phyloP scores from a whole-genome alignment of 352 stramenopile genomes.

The Globisporangium carolinianum region DNA sequence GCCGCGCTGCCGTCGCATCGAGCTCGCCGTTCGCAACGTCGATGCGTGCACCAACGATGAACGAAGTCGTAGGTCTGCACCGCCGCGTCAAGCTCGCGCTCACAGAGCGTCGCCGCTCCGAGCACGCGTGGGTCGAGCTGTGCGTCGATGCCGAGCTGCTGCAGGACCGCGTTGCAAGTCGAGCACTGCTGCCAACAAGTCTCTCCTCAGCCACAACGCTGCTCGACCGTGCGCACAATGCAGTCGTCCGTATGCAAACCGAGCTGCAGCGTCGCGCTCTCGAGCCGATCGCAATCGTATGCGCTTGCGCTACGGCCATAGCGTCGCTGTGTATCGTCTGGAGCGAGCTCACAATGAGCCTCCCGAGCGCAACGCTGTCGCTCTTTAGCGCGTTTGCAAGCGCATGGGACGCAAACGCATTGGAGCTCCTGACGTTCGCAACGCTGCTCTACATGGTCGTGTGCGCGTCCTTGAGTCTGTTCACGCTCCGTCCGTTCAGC shows the following conservation, averaged over 20 bases:
- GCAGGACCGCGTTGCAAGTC: constrained; percentile 14
- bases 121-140: constrained; percentile 55
- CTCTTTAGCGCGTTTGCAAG: constrained; percentile 15
- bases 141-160: constrained; percentile 40
- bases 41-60: constrained; percentile 25
- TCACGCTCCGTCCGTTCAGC: constrained; percentile 44
- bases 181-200: constrained; percentile 21
- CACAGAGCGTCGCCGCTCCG: constrained; percentile 34
- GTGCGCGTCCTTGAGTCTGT: constrained; percentile 56
- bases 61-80: constrained; percentile 43
- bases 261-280: constrained; percentile 21
- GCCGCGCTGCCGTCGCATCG: background rate
- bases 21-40: constrained; percentile 5
- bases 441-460: constrained; percentile 51
- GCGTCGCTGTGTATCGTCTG: constrained; percentile 51
- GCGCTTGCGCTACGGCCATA: constrained; percentile 29
- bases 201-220: constrained; percentile 32
- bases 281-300: constrained; percentile 27
- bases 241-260: constrained; percentile 9
- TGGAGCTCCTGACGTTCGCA: constrained; percentile 31
- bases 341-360: constrained; percentile 55
- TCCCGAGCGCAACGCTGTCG: constrained; percentile 18
- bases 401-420: constrained; percentile 5
- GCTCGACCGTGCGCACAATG: constrained; percentile 25
- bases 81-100: constrained; percentile 31